Conservation (phyloP, 768 basidiomycete genomes). For the Lyophyllum atratum region DNA sequence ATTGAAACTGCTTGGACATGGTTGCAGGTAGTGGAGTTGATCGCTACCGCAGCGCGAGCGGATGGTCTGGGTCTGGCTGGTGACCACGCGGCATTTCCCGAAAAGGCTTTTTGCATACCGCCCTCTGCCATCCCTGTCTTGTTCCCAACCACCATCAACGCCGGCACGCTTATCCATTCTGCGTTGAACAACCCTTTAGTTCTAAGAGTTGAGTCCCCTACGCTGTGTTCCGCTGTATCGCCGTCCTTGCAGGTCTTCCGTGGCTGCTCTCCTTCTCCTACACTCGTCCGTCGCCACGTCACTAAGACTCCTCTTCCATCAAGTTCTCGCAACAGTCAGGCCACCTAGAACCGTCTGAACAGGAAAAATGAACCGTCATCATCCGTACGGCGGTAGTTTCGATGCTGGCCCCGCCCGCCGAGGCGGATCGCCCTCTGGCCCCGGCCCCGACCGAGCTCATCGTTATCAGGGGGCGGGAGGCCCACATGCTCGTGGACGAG, state of each 20-base stretch:
- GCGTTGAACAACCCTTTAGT: constrained; percentile 11
- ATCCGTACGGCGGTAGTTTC: constrained; percentile 77
- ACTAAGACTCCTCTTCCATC: constrained; percentile 25
- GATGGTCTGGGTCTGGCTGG: constrained; percentile 24
- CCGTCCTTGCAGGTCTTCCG: constrained; percentile 7
- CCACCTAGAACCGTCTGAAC: constrained; percentile 23
- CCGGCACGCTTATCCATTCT: constrained; percentile 18
- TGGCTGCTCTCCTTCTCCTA: constrained; percentile 6
- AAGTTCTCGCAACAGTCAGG: constrained; percentile 14
- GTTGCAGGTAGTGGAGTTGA: constrained; percentile 32
- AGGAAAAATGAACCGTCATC: constrained; percentile 80
- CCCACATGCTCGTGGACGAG: constrained; percentile 45
- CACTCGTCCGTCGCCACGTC: constrained; percentile 32
- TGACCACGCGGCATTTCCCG: constrained; percentile 34
- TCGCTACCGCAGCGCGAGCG: constrained; percentile 26
- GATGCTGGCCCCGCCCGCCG: constrained; percentile 55
- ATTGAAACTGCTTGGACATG: constrained; percentile 94
- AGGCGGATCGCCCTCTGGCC: constrained; percentile 65
- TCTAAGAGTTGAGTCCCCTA: constrained; percentile 32
- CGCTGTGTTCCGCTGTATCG: constrained; percentile 22
- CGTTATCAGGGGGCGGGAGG: constrained; percentile 62
- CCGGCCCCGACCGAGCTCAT: constrained; percentile 75
- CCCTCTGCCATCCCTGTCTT: constrained; percentile 11
- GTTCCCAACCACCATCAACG: constrained; percentile 40
- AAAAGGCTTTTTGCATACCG: constrained; percentile 22